Evolutionary conservation across 148 eudicot genomes (phyloP), one percentile per base, ranked within the genome.

Genomic region (Diospyros kaki): DNA sequence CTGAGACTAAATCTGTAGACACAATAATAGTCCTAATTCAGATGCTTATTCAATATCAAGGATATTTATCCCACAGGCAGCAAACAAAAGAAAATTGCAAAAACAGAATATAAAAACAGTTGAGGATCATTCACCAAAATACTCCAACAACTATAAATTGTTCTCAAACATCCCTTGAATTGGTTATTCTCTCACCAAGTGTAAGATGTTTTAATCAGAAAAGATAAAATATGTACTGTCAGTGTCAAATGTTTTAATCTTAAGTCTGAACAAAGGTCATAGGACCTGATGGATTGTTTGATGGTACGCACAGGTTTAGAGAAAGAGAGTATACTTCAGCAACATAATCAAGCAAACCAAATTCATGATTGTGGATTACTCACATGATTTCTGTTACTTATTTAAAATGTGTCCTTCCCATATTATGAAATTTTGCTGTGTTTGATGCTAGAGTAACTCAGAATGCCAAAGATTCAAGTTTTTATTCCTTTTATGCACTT

Each of bases 221-320:
- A 54, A 54, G 10, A 70, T 15, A 54, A 14, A 48, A 7, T 5
- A 13, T 6, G 38, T 52, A 12, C 61, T 54, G 4, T 14, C 6
- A 55, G 39, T 40, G 73, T 18, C 45, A 7, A 50, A 68, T 68
- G 41, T 15, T 68, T 55, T 70, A 14, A 70, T 70, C 62, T 28
- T 28, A 28, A 28, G 28, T 28, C 73, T 48, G 15, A 6, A n/a
- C 13, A 40, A 15, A 38, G 38, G 45, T 39, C 51, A 15, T 51
- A n/a, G 15, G 9, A 15, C 9, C 42, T 11, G 46, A n/a, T 12
- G 46, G n/a, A 64, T 46, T 64, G 2, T 64, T 64, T 64, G 6
- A 40, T 64, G 4, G n/a, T 41, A 40, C 7, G 63, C 63, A 14
- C 18, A 58, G 18, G 11, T 9, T 6, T 17, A 59, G 40, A 28